Conservation (phyloP, 805 yeast species). For the Sporopachydermia lactativora region DNA sequence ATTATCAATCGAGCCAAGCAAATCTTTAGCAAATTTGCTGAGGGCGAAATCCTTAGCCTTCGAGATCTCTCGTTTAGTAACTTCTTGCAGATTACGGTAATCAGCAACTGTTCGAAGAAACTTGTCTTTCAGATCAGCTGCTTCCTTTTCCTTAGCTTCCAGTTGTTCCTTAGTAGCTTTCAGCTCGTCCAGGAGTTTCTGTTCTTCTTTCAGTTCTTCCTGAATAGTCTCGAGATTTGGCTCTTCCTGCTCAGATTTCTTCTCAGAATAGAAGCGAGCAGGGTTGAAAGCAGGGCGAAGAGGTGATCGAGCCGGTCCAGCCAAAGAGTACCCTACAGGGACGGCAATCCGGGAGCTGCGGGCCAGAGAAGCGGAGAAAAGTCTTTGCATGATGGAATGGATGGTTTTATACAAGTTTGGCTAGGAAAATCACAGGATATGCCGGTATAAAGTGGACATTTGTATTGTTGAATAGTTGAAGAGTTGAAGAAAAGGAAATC, state of each 20-base stretch:
- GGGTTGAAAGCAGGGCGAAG: slow-evolving; percentile 2
- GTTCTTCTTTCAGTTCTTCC: slow-evolving; percentile 6
- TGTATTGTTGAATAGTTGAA: too few species aligned
- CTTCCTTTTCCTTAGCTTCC: slow-evolving; percentile 52
- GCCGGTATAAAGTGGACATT: too few species aligned
- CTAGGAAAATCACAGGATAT: too few species aligned
- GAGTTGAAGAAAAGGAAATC: too few species aligned
- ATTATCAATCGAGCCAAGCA: slow-evolving; percentile 81
- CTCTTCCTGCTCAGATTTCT: slow-evolving; percentile 8
- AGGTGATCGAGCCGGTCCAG: too few species aligned
- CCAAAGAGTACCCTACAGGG: too few species aligned
- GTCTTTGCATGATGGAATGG: background rate
- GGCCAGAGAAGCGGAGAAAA: slow-evolving; percentile 10
- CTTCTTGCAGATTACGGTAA: slow-evolving; percentile 83
- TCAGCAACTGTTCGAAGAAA: slow-evolving; percentile 79
- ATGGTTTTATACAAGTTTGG: too few species aligned
- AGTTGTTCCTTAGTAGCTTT: slow-evolving; percentile 34
- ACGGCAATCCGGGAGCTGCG: background rate
- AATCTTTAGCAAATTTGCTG: slow-evolving; percentile 82
- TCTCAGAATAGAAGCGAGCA: slow-evolving; percentile 16
- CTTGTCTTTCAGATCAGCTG: slow-evolving; percentile 70
- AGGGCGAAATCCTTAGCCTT: slow-evolving; percentile 84
- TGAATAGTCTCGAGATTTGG: slow-evolving; percentile 7
- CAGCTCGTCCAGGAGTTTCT: slow-evolving; percentile 5
- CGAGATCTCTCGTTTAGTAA: slow-evolving; percentile 75